Evolutionary conservation across 1,139 yeast species (phyloP).

Genomic region (Candida sp.): DNA sequence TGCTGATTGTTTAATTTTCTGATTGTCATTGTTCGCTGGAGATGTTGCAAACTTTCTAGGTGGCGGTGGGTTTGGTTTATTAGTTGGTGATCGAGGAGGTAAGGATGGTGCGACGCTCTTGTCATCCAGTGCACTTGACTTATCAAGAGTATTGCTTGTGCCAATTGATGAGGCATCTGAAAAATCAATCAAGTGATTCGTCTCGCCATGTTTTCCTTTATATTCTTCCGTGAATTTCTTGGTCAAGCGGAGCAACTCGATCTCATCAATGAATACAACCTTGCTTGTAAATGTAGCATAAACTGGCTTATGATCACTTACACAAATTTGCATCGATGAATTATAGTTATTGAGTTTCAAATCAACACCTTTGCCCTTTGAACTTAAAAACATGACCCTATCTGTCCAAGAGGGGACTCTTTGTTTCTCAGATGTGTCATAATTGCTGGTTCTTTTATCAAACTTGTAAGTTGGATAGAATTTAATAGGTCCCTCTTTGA

Average conservation of each 20-base stretch:
- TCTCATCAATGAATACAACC: conserved; percentile 58
- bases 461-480: conserved; percentile 94
- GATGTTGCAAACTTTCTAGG: conserved; percentile 40
- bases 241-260: conserved; percentile 26
- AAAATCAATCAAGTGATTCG: conserved; percentile 16
- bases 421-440: conserved; percentile 89
- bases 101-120: conserved; percentile 16
- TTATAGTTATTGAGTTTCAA: conserved; percentile 59
- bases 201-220: conserved; percentile 26
- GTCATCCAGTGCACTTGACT: conserved; percentile 35
- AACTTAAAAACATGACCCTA: conserved; percentile 57
- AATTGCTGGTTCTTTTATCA: conserved; percentile 79
- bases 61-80: conserved; percentile 13
- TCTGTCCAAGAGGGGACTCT: conserved; percentile 98
- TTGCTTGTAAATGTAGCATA: conserved; percentile 67
- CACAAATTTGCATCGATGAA: conserved; percentile 49
- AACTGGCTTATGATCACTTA: conserved; percentile 93
- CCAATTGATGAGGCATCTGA: conserved; percentile 13
- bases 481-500: conserved; percentile 71
- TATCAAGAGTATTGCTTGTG: conserved; percentile 20
- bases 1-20: conserved; percentile 11
- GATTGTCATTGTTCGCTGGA: conserved; percentile 15
- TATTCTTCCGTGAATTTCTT: conserved; percentile 28
- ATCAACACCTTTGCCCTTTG: conserved; percentile 39
- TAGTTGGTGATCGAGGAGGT: conserved; percentile 13